phyloP scores from a whole-genome alignment of 495 filamentous ascomycete genomes.

The Usnea hakonensis region DNA sequence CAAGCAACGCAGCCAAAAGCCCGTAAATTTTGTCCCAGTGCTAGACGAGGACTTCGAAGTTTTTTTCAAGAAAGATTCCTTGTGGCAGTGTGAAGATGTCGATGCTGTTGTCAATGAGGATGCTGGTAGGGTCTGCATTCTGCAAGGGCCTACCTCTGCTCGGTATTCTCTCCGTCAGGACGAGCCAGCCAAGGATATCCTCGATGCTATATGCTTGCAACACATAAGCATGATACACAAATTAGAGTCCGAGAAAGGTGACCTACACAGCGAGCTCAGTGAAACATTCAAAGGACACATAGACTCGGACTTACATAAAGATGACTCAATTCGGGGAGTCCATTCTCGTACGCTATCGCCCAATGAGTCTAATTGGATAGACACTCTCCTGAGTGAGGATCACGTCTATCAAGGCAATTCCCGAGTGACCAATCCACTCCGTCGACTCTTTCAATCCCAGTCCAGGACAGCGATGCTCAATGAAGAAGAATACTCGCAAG shows the following conservation, averaged over 20 bases:
- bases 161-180: slow-evolving; percentile 26
- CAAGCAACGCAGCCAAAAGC: slow-evolving; percentile 29
- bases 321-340: neutral
- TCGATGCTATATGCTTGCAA: neutral
- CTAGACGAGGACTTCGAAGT: slow-evolving; percentile 37
- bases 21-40: slow-evolving; percentile 34
- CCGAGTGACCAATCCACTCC: neutral
- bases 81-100: slow-evolving; percentile 39
- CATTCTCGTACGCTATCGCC: neutral
- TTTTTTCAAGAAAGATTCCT: slow-evolving; percentile 41
- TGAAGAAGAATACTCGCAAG: neutral
- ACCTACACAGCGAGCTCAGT: neutral
- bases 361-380: neutral
- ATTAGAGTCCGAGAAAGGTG: neutral
- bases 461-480: neutral
- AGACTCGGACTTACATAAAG: neutral
- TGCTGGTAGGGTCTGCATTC: slow-evolving; percentile 32
- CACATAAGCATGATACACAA: neutral
- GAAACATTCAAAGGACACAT: neutral
- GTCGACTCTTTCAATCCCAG: neutral
- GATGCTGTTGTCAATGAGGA: slow-evolving; percentile 35
- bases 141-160: slow-evolving; percentile 37
- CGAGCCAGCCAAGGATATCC: neutral
- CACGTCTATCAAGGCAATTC: neutral
- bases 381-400: neutral